Conservation (phyloP, 345 rosid species). For the rapeseed (Brassica napus) region Da-Ae NC_063449.1:45307001-45307500, state of each 20-base stretch:
- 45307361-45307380: conserved; percentile 88
- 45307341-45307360: conserved; percentile 94
- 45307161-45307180: conserved; percentile 91
- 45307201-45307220: conserved; percentile 83
- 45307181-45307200: conserved; percentile 88
- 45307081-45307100: conserved; percentile 74
- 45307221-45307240: conserved; percentile 96
- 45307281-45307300: conserved; percentile 79
- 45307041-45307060: conserved; percentile 96
- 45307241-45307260: conserved; percentile 96
- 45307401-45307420: conserved; percentile 82
- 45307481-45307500: conserved; percentile 91
- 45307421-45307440: conserved; percentile 93
- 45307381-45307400: conserved; percentile 73
- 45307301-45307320: conserved; percentile 92
- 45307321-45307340: conserved; percentile 84
- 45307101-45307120: conserved; percentile 90
- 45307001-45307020: conserved; percentile 89
- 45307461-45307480: conserved; percentile 87
- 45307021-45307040: conserved; percentile 88
- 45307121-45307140: conserved; percentile 92
- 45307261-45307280: conserved; percentile 82
- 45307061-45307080: conserved; percentile 69
- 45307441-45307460: conserved; percentile 97
- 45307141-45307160: conserved; percentile 97